Base-by-base conservation (phyloP, 768 basidiomycete genomes). In the Inosperma sp. region DNA sequence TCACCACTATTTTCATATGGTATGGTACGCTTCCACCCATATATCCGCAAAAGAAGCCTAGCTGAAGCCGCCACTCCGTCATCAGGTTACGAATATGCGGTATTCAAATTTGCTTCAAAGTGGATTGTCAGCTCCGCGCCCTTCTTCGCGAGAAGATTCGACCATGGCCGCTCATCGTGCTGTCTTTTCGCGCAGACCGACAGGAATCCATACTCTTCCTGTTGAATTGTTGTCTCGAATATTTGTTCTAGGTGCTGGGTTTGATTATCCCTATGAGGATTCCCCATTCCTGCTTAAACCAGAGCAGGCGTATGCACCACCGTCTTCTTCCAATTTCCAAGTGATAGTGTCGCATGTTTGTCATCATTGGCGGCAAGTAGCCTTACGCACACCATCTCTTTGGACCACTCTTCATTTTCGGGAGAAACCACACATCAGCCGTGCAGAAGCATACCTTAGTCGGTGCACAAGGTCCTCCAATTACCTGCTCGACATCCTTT, bases 341-440 rank as follows among this genome's bases (percentile, higher is more conserved):
- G 66, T 82, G 49, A 49, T 73, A 31, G 77, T 77, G 21, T 83
- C 81, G 12, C 82, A 82, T 60, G 77, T 84, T 30, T 83, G 77
- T 57, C 69, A 58, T 5, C 70, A 73, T 45, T 85, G 83, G 81
- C 73, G 83, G 21, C 62, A 71, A 9, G 68, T 84, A 43, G 79
- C 82, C 1, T 61, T 83, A 27, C 65, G 65, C 31, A 80, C 74
- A 1, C 70, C 77, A 3, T 65, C 64, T 25, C 70, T 84, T 23
- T 82, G 83, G 83, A 75, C 73, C 7, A 74, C 72, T 9, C 65
- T 86, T 23, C 76, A 78, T 56, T 76, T 84, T 55, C 72, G 77
- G 31, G 73, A 76, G 44, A 71, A 69, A 1, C 61, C 67, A 3
- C 80, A 84, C 60, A 68, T 83, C 41, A 53, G 59, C 16, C 75